Percentiles rank a stretch among this genome's conserved stretches.
phyloP scores from a whole-genome alignment of 768 basidiomycete genomes.

The Rhodotorula diobovata region DNA sequence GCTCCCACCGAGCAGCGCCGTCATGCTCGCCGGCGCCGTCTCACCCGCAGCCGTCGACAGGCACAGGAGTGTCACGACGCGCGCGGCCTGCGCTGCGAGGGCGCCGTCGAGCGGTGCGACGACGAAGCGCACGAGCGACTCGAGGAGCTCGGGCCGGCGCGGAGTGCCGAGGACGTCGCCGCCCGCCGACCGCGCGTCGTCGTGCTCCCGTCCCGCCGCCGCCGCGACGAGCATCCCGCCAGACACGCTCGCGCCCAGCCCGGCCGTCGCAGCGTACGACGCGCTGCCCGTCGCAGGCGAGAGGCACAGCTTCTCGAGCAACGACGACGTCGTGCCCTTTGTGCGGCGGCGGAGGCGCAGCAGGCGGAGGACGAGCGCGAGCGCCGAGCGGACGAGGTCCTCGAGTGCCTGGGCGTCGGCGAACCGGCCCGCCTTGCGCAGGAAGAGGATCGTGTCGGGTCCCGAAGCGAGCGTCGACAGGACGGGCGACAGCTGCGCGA shows the following conservation, averaged over 20 bases:
- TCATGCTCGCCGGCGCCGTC: constrained; percentile 60
- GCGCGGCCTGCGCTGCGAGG: constrained; percentile 25
- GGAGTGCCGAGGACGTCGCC: no score
- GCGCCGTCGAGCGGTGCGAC: constrained; percentile 16
- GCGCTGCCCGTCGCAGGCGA: background rate
- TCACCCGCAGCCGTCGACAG: background rate
- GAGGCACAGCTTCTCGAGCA: constrained; percentile 61
- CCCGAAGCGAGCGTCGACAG: constrained; percentile 65
- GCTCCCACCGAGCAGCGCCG: constrained; percentile 71
- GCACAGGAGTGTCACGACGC: constrained; percentile 17
- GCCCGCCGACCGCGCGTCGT: no score
- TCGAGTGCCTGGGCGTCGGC: constrained; percentile 67
- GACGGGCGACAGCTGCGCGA: constrained; percentile 69
- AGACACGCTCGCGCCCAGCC: background rate
- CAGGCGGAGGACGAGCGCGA: constrained; percentile 60
- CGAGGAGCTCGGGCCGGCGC: constrained; percentile 26
- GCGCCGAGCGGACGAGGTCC: constrained; percentile 63
- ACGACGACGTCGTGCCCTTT: constrained; percentile 49
- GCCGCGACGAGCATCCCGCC: no score
- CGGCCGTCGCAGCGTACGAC: background rate
- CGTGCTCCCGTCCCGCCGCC: no score
- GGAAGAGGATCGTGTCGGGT: constrained; percentile 56
- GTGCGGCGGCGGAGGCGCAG: constrained; percentile 61
- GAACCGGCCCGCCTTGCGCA: constrained; percentile 62
- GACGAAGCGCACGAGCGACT: constrained; percentile 19